These are phyloP conservation scores for Debaryomyces sp. DNA, from an alignment of 1,139 yeast species.

Conservation along the genomic window DNA sequence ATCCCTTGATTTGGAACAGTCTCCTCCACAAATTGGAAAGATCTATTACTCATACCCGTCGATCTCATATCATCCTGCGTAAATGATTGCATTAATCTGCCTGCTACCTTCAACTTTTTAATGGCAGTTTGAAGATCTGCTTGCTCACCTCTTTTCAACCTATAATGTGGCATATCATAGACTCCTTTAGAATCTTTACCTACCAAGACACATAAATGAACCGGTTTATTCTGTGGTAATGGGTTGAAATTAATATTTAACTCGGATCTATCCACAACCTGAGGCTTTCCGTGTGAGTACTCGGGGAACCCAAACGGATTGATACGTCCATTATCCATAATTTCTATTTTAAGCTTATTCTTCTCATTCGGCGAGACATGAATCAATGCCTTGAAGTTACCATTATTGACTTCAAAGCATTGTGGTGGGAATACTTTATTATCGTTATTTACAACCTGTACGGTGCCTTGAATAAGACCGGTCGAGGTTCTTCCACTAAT, in stretches of 20 bases:
- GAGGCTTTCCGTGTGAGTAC: slow-evolving; percentile 19
- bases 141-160: slow-evolving; percentile 56
- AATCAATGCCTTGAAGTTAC: slow-evolving; percentile 73
- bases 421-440: slow-evolving; percentile 67
- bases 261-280: slow-evolving; percentile 27
- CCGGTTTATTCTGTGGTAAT: slow-evolving; percentile 68
- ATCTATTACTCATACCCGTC: slow-evolving; percentile 77
- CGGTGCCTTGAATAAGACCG: slow-evolving; percentile 23
- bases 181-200: slow-evolving; percentile 75
- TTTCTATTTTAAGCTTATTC: slow-evolving; percentile 44
- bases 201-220: slow-evolving; percentile 75
- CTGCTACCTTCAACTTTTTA: slow-evolving; percentile 78
- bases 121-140: slow-evolving; percentile 78
- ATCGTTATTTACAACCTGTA: slow-evolving; percentile 41
- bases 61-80: slow-evolving; percentile 90
- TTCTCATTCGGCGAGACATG: slow-evolving; percentile 66
- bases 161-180: slow-evolving; percentile 73
- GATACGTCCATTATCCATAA: slow-evolving; percentile 28
- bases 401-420: slow-evolving; percentile 65
- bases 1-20: slow-evolving; percentile 28
- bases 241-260: slow-evolving; percentile 57
- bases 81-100: slow-evolving; percentile 88
- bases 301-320: slow-evolving; percentile 33
- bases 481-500: slow-evolving; percentile 34
- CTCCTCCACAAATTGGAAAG: slow-evolving; percentile 81